Conservation (phyloP, 78 protist species). For the Chrysochromulina parva region DNA sequence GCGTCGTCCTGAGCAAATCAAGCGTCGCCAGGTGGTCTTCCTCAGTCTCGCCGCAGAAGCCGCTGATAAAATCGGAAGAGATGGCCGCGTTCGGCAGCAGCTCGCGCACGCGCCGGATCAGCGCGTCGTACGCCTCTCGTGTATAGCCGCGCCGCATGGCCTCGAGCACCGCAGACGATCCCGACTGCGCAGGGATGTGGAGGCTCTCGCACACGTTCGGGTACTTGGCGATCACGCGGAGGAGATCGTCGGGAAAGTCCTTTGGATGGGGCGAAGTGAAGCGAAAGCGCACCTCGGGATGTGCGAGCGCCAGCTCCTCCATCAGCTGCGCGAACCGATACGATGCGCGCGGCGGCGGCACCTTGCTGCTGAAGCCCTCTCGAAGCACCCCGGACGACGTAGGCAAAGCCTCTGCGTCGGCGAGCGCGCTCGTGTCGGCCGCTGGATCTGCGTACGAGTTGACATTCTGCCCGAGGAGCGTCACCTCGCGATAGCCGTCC, state of each 20-base stretch:
- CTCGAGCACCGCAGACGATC: slow-evolving; percentile 54
- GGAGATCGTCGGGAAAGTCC: slow-evolving; percentile 38
- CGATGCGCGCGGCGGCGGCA: background rate
- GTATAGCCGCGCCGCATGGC: slow-evolving; percentile 87
- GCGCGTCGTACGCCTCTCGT: slow-evolving; percentile 58
- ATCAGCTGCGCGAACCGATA: slow-evolving; percentile 6
- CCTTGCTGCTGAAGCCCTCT: slow-evolving; percentile 2
- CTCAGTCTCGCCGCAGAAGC: slow-evolving; percentile 93
- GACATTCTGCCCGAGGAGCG: slow-evolving; percentile 93
- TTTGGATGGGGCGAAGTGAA: slow-evolving; percentile 96
- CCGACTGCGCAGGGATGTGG: slow-evolving; percentile 86
- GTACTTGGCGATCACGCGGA: background rate
- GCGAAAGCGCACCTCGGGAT: slow-evolving; percentile 82
- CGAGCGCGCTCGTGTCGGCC: background rate
- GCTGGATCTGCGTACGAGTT: slow-evolving; percentile 71
- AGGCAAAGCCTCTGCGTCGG: background rate
- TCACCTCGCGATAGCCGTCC: slow-evolving; percentile 54
- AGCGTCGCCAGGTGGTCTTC: slow-evolving; percentile 57
- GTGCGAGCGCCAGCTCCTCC: background rate
- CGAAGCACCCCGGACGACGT: background rate
- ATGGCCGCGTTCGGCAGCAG: background rate
- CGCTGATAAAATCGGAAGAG: slow-evolving; percentile 83
- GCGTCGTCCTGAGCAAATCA: background rate
- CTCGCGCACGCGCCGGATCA: background rate
- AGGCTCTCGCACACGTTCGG: slow-evolving; percentile 78